phyloP scores from a whole-genome alignment of 257 asterid species.

The Thymus quinquecostatus region DNA sequence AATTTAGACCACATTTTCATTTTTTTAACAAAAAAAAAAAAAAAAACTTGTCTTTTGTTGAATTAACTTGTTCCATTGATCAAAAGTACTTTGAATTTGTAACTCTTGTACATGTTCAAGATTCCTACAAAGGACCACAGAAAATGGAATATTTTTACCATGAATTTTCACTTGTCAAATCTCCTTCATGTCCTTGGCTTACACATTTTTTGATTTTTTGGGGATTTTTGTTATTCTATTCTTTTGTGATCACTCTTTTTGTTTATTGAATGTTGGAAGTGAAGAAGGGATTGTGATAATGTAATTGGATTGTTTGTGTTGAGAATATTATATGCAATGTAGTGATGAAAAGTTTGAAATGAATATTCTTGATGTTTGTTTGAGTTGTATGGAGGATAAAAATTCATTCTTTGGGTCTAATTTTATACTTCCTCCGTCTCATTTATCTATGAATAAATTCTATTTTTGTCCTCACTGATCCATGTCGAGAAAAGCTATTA shows the following conservation, averaged over 20 bases:
- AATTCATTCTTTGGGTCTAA: background rate
- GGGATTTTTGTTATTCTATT: background rate
- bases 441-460: too few species aligned
- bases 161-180: constrained; percentile 27
- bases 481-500: too few species aligned
- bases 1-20: constrained; percentile 33
- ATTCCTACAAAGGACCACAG: constrained; percentile 29
- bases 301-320: background rate
- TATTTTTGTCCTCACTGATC: too few species aligned
- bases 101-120: constrained; percentile 10
- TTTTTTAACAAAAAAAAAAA: background rate
- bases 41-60: constrained; percentile 11
- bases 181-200: background rate
- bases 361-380: constrained; percentile 10
- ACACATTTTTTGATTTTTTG: background rate
- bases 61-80: constrained; percentile 21
- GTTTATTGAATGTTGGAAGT: background rate
- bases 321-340: background rate
- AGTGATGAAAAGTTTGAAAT: constrained; percentile 1
- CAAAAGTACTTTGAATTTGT: background rate
- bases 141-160: constrained; percentile 1
- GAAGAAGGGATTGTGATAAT: background rate
- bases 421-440: too few species aligned
- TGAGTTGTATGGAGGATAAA: background rate
- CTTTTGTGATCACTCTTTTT: background rate